Base-by-base conservation (phyloP, 208 protist species). In the Leishmania gerbilli region DNA sequence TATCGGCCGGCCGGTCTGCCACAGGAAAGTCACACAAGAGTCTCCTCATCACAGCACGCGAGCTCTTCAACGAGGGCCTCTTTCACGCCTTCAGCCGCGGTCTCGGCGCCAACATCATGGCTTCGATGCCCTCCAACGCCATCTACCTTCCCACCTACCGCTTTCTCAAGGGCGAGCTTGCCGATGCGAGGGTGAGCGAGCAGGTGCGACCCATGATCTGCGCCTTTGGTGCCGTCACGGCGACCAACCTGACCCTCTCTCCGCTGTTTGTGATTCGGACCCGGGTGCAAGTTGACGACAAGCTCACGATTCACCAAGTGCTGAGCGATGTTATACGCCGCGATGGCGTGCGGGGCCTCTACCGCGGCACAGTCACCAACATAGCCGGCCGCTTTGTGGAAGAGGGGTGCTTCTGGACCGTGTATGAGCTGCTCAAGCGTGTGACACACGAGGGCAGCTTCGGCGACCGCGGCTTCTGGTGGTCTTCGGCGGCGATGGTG, bases 221-320 rank as follows among this genome's bases (percentile, higher is more conserved):
- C 51, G 93, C 95, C 9, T 93, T 90, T 77, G 93, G 93, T 34
- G 93, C 92, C 34, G 95, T 98, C 21, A 88, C 82, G 27, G 82
- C 86, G 34, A 98, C 95, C 0, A 98, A 97, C 79, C 55, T 90
- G 1, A 86, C 85, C 8, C 90, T 98, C 5, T 86, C 91, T 0
- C 95, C 95, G 13, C 87, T 98, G 27, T 98, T 98, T 81, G 75
- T 98, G n/a, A 86, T 98, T 34, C 92, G 95, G 31, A 97, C 93
- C 24, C 92, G 93, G 0, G 93, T 98, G 80, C 95, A 98, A 83
- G 92, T 97, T 7, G 91, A 95, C 56, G 92, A 94, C 74, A 79
- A 53, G 45, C 88, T 96, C 37, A 94, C 91, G 0, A 96, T 98
- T 45, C 91, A 89, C 45, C 79, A 95, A 37, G 93, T 96, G 21